Base-by-base conservation (phyloP, 805 yeast genomes). In the Lipomyces sp. region DNA sequence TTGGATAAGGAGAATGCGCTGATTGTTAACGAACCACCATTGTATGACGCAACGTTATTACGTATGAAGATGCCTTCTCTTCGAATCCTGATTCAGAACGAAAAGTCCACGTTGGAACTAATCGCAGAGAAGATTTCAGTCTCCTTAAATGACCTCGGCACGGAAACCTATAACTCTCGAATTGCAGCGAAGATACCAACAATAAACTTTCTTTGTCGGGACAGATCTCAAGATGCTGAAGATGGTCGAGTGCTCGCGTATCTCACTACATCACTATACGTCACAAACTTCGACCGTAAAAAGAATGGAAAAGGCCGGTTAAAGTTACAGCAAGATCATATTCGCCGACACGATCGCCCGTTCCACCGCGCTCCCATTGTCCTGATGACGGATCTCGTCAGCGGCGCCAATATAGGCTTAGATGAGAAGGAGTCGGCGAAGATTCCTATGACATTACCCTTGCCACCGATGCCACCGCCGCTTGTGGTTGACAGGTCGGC, bases 321-420 rank as follows among this genome's bases (percentile, higher is more conserved):
- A 60, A 73, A 74, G 8, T 73, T 78, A 24, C 97, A 93, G 75
- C 87, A 87, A 61, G 80, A 80, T 1, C 96, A 90, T 75, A 77
- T 93, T 1, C 78, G 84, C 24, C 70, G 80, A 5, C 90, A 91
- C 72, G 99, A 95, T 80, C 89, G 90, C 0, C 92, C 97, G 0
- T 92, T 86, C 69, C 95, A 91, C 71, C 78, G 99, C 63, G 80
- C 87, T 29, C 88, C 95, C 0, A 93, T 92, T 75, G 76, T 94
- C 35, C 75, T 94, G 7, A 55, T 32, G 5, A 59, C 65, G 3
- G 64, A 62, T n/a, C 32, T 69, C 3, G 63, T 62, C 39, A 32
- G 42, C 33, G 34, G 33, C 15, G 54, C 48, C 1, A 57, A 56
- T 1, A 50, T 18, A 30, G 37, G 29, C 15, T 33, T 32, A 10